Evolutionary conservation across 495 filamentous ascomycete genomes (phyloP).

Genomic region (Lepidopterella palustris): DNA sequence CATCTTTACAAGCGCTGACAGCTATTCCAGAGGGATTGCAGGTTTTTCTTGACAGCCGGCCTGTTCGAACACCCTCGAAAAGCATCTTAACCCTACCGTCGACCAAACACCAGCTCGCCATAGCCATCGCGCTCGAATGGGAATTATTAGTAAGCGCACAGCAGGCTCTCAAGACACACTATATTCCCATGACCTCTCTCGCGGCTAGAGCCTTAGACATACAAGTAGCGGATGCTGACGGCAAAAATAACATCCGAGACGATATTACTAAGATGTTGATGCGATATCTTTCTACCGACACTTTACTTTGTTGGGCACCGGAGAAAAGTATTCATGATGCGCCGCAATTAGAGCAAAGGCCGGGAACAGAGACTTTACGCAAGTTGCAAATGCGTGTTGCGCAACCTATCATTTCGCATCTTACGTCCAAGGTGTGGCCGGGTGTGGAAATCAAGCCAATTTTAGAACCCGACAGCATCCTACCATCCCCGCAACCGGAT

Average conservation of each 20-base stretch:
- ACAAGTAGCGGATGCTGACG: conserved; percentile 54
- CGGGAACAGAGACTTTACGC: conserved; percentile 50
- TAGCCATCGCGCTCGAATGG: conserved; percentile 86
- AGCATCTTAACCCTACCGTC: conserved; percentile 62
- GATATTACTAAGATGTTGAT: conserved; percentile 61
- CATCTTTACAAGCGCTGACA: conserved; percentile 4
- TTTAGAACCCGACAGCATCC: conserved; percentile 62
- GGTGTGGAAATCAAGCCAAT: conserved; percentile 70
- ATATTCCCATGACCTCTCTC: conserved; percentile 86
- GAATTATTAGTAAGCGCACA: conserved; percentile 70
- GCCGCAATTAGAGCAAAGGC: conserved; percentile 9
- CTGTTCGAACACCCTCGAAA: conserved; percentile 71
- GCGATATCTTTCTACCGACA: conserved; percentile 87
- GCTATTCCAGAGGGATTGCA: conserved; percentile 53
- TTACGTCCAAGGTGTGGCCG: conserved; percentile 76
- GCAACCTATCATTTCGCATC: conserved; percentile 57
- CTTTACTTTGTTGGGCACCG: conserved; percentile 86
- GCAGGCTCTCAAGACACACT: conserved; percentile 68
- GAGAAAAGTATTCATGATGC: conserved; percentile 43
- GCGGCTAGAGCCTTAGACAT: conserved; percentile 76
- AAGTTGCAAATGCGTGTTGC: conserved; percentile 63
- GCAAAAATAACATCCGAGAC: conserved; percentile 41
- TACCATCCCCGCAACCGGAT: conserved; percentile 63
- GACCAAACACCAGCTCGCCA: conserved; percentile 75
- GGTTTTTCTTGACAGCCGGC: conserved; percentile 71